Evolutionary conservation across 75 land plant genomes (phyloP).

Genomic region (Selaginella tamariscina): DNA sequence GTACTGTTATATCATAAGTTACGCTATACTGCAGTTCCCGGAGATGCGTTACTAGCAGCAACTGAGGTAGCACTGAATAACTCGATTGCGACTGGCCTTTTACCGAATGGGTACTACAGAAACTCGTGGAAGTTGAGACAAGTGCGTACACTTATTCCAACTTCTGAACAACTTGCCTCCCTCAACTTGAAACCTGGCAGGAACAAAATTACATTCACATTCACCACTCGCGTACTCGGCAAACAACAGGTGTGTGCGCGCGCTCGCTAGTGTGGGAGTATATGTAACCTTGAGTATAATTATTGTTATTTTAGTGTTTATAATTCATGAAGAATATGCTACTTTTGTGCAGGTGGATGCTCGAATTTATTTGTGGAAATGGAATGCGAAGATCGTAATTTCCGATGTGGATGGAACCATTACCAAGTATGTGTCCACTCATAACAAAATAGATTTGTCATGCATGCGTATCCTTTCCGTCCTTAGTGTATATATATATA

Average conservation of each 20-base stretch:
- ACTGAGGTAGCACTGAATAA: slow-evolving; percentile 33
- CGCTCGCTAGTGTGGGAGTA: too few relatives aligned
- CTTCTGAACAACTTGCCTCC: slow-evolving; percentile 75
- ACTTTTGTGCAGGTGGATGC: slow-evolving; percentile 82
- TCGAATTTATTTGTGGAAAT: slow-evolving; percentile 93
- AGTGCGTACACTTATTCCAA: slow-evolving; percentile 41
- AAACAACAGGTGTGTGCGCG: slow-evolving; percentile 60
- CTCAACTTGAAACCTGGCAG: slow-evolving; percentile 73
- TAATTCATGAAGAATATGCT: neutral
- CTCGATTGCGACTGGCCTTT: slow-evolving; percentile 22
- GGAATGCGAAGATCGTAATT: slow-evolving; percentile 84
- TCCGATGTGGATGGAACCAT: slow-evolving; percentile 99
- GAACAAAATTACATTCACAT: slow-evolving; percentile 73
- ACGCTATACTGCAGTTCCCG: slow-evolving; percentile 11
- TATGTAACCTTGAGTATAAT: too few relatives aligned
- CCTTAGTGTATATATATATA: too few relatives aligned
- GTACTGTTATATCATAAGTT: too few relatives aligned
- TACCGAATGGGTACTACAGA: slow-evolving; percentile 17
- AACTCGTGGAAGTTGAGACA: slow-evolving; percentile 36
- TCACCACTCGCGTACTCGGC: slow-evolving; percentile 75
- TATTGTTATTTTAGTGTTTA: neutral
- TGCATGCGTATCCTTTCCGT: too few relatives aligned
- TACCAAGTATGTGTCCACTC: slow-evolving; percentile 72
- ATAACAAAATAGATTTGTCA: too few relatives aligned
- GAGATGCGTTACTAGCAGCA: slow-evolving; percentile 56